Percentiles rank a stretch among this genome's conserved stretches.
phyloP scores from a whole-genome alignment of 2,329 filamentous ascomycete species.

The Neobulgaria alba region DNA sequence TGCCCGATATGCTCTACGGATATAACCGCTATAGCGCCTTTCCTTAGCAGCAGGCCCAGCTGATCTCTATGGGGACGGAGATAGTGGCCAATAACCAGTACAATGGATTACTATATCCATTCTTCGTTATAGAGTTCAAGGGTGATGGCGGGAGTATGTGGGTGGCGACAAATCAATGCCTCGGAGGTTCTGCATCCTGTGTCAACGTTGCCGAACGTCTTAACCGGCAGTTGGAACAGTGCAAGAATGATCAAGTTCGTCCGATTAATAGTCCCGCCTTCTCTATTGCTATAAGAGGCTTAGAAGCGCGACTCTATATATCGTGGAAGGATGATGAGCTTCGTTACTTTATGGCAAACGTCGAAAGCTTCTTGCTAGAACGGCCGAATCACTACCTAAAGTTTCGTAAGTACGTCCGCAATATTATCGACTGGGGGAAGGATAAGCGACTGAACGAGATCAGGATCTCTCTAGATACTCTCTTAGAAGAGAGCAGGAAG shows the following conservation, averaged over 20 bases:
- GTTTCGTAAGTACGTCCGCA: constrained; percentile 29
- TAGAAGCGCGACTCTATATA: too few species aligned
- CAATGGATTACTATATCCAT: constrained; percentile 21
- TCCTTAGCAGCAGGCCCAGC: constrained; percentile 18
- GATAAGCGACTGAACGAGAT: constrained; percentile 25
- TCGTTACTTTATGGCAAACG: constrained; percentile 25
- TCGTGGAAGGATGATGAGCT: constrained; percentile 30
- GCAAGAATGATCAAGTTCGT: constrained; percentile 10
- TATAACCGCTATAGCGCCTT: constrained; percentile 11
- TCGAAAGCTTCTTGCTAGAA: constrained; percentile 28
- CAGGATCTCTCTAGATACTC: constrained; percentile 14
- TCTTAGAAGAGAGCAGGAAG: constrained; percentile 18
- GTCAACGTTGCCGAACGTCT: constrained; percentile 19
- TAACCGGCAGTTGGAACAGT: constrained; percentile 11
- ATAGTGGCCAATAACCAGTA: constrained; percentile 15
- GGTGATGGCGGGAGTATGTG: constrained; percentile 28
- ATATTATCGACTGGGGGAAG: too few species aligned
- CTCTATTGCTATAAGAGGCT: constrained; percentile 28
- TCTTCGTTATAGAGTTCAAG: constrained; percentile 28
- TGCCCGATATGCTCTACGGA: too few species aligned
- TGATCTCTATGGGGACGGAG: constrained; percentile 16
- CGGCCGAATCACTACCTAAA: constrained; percentile 23
- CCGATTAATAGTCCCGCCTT: constrained; percentile 26
- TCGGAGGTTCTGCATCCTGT: too few species aligned
- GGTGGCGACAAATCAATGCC: constrained; percentile 33